Conservation (phyloP, 768 basidiomycete species). For the Boletus huronensis region DNA sequence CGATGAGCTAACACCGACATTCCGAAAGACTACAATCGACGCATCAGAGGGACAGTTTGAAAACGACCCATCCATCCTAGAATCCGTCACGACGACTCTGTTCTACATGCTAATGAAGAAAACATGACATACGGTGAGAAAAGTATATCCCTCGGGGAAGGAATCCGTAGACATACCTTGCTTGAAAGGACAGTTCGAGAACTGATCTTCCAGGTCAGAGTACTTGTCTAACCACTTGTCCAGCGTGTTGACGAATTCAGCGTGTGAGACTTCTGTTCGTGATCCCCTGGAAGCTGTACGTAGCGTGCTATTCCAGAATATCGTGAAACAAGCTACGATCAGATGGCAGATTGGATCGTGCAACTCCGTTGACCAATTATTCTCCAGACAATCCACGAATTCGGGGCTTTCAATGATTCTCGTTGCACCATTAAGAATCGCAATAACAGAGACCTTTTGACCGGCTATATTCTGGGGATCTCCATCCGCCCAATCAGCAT, state of each 20-base stretch:
- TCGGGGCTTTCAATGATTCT: neutral
- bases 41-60: neutral
- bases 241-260: neutral
- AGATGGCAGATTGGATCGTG: too few relatives aligned
- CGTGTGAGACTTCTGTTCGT: neutral
- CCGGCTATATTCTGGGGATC: neutral
- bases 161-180: neutral
- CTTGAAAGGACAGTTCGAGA: constrained; percentile 1
- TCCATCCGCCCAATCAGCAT: neutral
- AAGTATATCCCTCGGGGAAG: neutral
- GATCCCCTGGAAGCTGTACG: too few relatives aligned
- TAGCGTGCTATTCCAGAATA: neutral
- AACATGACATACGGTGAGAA: too few relatives aligned
- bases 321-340: too few relatives aligned
- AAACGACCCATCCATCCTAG: neutral
- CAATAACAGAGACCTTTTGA: too few relatives aligned
- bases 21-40: neutral
- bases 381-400: neutral
- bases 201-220: neutral
- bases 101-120: too few relatives aligned
- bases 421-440: too few relatives aligned
- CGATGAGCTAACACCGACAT: neutral
- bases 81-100: neutral
- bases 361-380: neutral
- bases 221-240: neutral